phyloP scores from a whole-genome alignment of 768 basidiomycete genomes.

The Termitomyces sp. region DNA sequence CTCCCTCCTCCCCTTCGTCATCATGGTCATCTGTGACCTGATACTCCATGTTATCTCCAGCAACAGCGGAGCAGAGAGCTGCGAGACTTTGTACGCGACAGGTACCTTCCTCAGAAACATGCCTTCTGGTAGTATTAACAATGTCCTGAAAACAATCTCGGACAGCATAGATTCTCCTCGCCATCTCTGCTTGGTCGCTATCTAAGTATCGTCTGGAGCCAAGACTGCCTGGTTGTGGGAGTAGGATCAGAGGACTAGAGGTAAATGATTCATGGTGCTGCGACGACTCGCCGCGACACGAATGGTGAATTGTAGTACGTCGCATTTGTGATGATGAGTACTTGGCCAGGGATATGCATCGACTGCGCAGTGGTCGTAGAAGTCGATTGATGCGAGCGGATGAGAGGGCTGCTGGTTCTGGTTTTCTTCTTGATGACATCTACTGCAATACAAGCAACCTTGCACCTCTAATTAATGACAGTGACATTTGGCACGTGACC shows the following conservation, averaged over 20 bases:
- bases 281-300: not conserved
- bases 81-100: conserved; percentile 30
- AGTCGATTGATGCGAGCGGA: conserved; percentile 18
- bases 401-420: conserved; percentile 9
- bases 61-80: conserved; percentile 37
- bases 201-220: conserved; percentile 27
- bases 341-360: conserved; percentile 15
- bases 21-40: conserved; percentile 13
- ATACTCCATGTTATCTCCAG: conserved; percentile 40
- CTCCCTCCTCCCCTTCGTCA: conserved; percentile 12
- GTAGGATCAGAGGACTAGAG: conserved; percentile 27
- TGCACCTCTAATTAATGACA: not conserved
- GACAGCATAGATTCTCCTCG: conserved; percentile 44
- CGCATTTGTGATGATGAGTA: conserved; percentile 1
- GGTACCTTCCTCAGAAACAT: not conserved
- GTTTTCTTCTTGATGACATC: conserved; percentile 8
- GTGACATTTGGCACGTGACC: not conserved
- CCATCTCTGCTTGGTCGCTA: conserved; percentile 28
- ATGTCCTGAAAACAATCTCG: conserved; percentile 52
- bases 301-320: not conserved
- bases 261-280: not conserved
- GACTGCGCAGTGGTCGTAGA: conserved; percentile 17
- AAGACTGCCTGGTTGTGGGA: conserved; percentile 29
- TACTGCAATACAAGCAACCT: not conserved
- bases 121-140: conserved; percentile 26